These are phyloP conservation scores for Sporormia fimetaria DNA, from an alignment of 495 filamentous ascomycete species.

Conservation along the genomic window DNA sequence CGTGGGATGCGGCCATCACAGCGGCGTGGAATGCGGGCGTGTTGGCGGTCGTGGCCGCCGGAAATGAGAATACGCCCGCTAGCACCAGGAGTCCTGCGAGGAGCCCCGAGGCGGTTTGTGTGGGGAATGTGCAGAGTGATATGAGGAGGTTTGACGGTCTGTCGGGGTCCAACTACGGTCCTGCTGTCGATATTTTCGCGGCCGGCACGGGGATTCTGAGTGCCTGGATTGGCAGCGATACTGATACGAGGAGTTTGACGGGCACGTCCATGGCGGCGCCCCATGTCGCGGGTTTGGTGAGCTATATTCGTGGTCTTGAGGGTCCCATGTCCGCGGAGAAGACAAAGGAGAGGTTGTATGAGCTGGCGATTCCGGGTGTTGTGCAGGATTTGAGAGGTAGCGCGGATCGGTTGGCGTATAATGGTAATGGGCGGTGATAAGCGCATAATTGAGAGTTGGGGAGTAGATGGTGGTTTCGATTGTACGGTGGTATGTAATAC, in stretches of 20 bases:
- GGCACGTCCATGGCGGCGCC: slow-evolving; percentile 98
- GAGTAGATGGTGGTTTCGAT: too few species aligned
- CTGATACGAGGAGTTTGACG: slow-evolving; percentile 88
- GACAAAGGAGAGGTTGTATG: slow-evolving; percentile 12
- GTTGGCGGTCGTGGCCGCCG: slow-evolving; percentile 93
- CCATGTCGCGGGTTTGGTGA: slow-evolving; percentile 86
- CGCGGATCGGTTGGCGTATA: slow-evolving; percentile 11
- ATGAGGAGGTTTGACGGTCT: slow-evolving; percentile 81
- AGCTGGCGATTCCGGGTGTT: slow-evolving; percentile 2
- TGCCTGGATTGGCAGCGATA: slow-evolving; percentile 92
- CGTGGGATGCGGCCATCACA: slow-evolving; percentile 83
- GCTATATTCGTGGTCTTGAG: slow-evolving; percentile 55
- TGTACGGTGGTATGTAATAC: too few species aligned
- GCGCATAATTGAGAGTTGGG: too few species aligned
- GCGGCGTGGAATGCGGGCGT: slow-evolving; percentile 78
- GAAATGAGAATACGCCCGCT: slow-evolving; percentile 92
- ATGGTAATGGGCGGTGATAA: slow-evolving; percentile 9
- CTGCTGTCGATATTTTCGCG: slow-evolving; percentile 97
- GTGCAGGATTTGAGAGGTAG: slow-evolving; percentile 7
- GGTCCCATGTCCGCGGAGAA: slow-evolving; percentile 7
- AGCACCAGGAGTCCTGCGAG: slow-evolving; percentile 95
- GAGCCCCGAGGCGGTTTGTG: slow-evolving; percentile 80
- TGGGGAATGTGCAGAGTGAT: slow-evolving; percentile 78
- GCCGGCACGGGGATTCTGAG: slow-evolving; percentile 90
- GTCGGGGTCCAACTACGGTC: slow-evolving; percentile 75